Evolutionary conservation across 1,284 basidiomycete species (phyloP).

Genomic region (Phellopilus nigrolimitatus): DNA sequence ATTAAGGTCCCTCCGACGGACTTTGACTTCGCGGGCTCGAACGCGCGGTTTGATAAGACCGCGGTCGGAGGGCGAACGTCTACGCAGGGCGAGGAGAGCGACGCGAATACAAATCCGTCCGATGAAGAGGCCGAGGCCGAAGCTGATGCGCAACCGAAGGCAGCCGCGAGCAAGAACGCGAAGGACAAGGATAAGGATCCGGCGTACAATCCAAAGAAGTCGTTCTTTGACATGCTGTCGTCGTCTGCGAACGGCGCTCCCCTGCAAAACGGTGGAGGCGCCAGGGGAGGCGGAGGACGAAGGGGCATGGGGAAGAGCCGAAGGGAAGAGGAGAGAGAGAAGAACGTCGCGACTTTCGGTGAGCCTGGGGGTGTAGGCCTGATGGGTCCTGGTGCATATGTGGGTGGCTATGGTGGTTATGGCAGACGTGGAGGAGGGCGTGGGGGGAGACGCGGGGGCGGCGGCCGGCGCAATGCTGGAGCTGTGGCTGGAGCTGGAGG

Average conservation of each 20-base stretch:
- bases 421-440: slow-evolving; percentile 41
- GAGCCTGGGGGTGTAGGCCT: slow-evolving; percentile 72
- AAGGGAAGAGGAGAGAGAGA: slow-evolving; percentile 72
- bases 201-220: slow-evolving; percentile 70
- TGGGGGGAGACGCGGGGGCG: slow-evolving; percentile 37
- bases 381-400: slow-evolving; percentile 60
- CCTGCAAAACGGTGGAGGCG: slow-evolving; percentile 27
- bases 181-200: slow-evolving; percentile 24
- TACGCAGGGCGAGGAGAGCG: slow-evolving; percentile 22
- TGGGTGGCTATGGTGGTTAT: slow-evolving; percentile 49
- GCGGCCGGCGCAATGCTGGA: slow-evolving; percentile 1
- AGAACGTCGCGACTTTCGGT: slow-evolving; percentile 78
- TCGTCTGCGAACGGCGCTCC: slow-evolving; percentile 41
- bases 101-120: slow-evolving; percentile 21
- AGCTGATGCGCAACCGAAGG: too few relatives aligned
- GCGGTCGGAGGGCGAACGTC: slow-evolving; percentile 35
- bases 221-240: slow-evolving; percentile 75
- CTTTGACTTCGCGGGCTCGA: slow-evolving; percentile 71
- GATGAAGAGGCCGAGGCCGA: slow-evolving; percentile 20
- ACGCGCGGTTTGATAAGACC: slow-evolving; percentile 73
- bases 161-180: slow-evolving; percentile 24
- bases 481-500: too few relatives aligned
- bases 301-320: slow-evolving; percentile 56
- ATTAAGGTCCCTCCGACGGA: slow-evolving; percentile 55
- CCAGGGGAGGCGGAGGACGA: slow-evolving; percentile 39